phyloP scores from a whole-genome alignment of 2,329 filamentous ascomycete species.

The Lizonia empirigonia region DNA sequence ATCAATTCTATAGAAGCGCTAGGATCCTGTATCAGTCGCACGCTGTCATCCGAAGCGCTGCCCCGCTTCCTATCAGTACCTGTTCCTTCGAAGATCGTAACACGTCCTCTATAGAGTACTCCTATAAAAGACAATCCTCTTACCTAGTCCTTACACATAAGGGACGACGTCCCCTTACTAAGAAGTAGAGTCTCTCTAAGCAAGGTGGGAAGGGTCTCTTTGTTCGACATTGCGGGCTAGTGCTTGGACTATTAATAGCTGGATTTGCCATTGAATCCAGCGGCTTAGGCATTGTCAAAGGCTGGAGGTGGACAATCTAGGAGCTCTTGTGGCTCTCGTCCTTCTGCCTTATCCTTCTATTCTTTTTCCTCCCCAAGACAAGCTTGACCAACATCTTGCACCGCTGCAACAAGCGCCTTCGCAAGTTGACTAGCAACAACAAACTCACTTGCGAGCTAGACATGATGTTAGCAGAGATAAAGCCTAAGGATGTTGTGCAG shows the following conservation, averaged over 20 bases:
- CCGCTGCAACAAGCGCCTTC: constrained; percentile 48
- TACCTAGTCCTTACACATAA: no score
- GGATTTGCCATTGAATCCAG: constrained; percentile 48
- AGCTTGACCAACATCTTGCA: constrained; percentile 50
- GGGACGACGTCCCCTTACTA: no score
- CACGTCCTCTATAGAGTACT: no score
- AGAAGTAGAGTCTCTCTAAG: no score
- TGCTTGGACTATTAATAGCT: constrained; percentile 52
- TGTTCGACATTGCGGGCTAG: constrained; percentile 50
- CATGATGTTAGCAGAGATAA: constrained; percentile 46
- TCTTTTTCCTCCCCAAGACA: constrained; percentile 52
- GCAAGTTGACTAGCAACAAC: constrained; percentile 50
- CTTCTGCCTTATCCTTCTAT: constrained; percentile 47
- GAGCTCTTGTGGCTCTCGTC: constrained; percentile 51
- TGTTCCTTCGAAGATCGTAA: no score
- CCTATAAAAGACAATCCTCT: no score
- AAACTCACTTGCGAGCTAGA: constrained; percentile 51
- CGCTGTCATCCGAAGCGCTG: no score
- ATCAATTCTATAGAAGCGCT: no score
- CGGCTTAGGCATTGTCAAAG: constrained; percentile 27
- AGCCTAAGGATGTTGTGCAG: constrained; percentile 42
- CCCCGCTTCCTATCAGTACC: no score
- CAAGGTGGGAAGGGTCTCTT: no score
- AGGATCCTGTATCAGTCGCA: no score
- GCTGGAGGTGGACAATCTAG: constrained; percentile 53